phyloP scores from a whole-genome alignment of 108 stramenopile genomes.

The Nannochloropsis salina region DNA sequence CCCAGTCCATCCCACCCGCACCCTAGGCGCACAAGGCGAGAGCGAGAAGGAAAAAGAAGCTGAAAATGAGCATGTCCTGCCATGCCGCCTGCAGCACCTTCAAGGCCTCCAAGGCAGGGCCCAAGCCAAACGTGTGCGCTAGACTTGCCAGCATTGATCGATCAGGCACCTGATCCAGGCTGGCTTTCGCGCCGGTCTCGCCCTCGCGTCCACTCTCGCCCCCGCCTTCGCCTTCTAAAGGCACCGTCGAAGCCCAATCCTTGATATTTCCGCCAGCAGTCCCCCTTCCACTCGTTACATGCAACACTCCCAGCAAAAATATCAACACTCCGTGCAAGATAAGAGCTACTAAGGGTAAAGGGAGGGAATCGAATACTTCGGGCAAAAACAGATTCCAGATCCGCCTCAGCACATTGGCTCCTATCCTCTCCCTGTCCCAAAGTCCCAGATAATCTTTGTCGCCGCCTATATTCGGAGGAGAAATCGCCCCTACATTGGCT shows the following conservation, averaged over 20 bases:
- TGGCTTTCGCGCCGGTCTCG: neutral
- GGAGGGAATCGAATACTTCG: neutral
- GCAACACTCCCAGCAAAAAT: neutral
- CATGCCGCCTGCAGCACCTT: conserved; percentile 16
- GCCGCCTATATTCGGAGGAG: no score
- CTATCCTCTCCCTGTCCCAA: no score
- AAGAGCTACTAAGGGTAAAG: neutral
- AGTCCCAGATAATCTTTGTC: no score
- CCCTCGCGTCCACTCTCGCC: neutral
- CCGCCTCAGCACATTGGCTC: neutral
- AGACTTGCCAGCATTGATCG: neutral
- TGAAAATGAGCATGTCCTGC: neutral
- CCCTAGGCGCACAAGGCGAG: neutral
- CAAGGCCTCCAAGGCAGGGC: neutral
- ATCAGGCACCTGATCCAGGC: neutral
- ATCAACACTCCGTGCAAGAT: neutral
- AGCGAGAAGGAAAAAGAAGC: conserved; percentile 9
- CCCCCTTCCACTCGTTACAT: neutral
- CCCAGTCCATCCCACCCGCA: no score
- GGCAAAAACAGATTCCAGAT: neutral
- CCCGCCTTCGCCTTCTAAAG: neutral
- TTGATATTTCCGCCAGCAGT: neutral
- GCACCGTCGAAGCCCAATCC: no score
- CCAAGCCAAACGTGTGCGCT: neutral
- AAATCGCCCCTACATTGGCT: neutral